Evolutionary conservation across 768 basidiomycete genomes (phyloP).

Genomic region (Termitomyces sp.): DNA sequence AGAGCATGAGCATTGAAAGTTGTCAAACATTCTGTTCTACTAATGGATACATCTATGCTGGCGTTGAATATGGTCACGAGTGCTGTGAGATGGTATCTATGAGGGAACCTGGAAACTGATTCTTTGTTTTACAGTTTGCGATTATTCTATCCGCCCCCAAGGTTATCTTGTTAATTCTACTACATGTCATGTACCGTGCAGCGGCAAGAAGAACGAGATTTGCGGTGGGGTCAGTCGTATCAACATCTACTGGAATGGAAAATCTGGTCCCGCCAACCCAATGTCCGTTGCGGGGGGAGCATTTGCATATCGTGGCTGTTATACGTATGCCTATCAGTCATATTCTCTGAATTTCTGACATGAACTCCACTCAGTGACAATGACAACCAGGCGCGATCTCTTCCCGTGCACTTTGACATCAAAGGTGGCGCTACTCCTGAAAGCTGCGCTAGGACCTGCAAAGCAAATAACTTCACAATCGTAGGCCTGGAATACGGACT

Average conservation of each 20-base stretch:
- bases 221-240: constrained; percentile 2
- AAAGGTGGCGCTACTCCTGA: constrained; percentile 4
- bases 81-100: background rate
- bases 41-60: constrained; percentile 4
- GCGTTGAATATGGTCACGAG: constrained; percentile 3
- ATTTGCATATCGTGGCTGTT: constrained; percentile 8
- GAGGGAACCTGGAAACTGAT: background rate
- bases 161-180: background rate
- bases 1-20: constrained; percentile 2
- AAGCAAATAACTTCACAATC: constrained; percentile 5
- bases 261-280: constrained; percentile 1
- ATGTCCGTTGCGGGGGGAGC: constrained; percentile 1
- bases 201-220: constrained; percentile 1
- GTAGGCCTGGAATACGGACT: constrained; percentile 6
- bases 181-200: background rate
- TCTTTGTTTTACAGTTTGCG: constrained; percentile 1
- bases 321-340: constrained; percentile 1
- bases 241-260: constrained; percentile 7
- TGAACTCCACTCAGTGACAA: background rate
- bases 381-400: background rate
- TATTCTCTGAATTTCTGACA: background rate
- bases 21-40: constrained; percentile 4
- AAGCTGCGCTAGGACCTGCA: constrained; percentile 5
- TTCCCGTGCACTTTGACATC: constrained; percentile 1
- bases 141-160: constrained; percentile 1